Evolutionary conservation across 1,284 basidiomycete genomes (phyloP), one percentile per base, ranked within the genome.

Genomic region (Marasmius sp.): DNA sequence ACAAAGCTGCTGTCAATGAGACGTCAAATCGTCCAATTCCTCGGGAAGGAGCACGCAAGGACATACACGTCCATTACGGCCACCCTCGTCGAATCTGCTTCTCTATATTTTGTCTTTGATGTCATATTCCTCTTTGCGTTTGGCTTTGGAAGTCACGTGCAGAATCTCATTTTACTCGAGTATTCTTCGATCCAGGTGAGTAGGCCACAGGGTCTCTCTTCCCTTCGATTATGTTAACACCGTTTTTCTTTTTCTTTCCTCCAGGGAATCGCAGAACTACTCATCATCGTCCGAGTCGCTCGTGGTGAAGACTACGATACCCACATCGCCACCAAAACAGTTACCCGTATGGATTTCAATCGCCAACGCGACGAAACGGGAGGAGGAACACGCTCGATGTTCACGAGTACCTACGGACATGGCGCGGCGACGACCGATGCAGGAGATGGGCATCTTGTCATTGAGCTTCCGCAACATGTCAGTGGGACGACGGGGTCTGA

Each of bases 221-320:
- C 22, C n/a, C 22, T 8, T 10, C 22, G n/a, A 48, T 16, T 14
- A 16, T 11, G 16, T 22, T 49, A 50, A 10, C 16, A 49, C 10
- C 36, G 7, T 33, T n/a, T 11, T 36, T 33, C n/a, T n/a, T n/a
- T n/a, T n/a, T n/a, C n/a, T 48, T 34, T 14, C 52, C 41, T 61
- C 4, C 41, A 75, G 74, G 72, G 66, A 14, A 68, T 74, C 53
- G 65, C 67, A 0, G 69, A 70, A 56, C 52, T 74, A 37, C 59
- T 69, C 54, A 74, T 75, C 62, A 74, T 74, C 59, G 64, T 70
- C 22, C 70, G 71, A 6, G 67, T 76, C 14, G 68, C 67, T 2
- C 64, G 59, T 39, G 70, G 69, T 2, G 60, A 61, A 10, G 63
- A 63, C 20, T 65, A 61, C 36, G 39, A 52, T 36, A 54, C 45